Evolutionary conservation across 306 rosid species (phyloP), one percentile per base, ranked within the genome.

Genomic region (Quercus berberidifolia): DNA sequence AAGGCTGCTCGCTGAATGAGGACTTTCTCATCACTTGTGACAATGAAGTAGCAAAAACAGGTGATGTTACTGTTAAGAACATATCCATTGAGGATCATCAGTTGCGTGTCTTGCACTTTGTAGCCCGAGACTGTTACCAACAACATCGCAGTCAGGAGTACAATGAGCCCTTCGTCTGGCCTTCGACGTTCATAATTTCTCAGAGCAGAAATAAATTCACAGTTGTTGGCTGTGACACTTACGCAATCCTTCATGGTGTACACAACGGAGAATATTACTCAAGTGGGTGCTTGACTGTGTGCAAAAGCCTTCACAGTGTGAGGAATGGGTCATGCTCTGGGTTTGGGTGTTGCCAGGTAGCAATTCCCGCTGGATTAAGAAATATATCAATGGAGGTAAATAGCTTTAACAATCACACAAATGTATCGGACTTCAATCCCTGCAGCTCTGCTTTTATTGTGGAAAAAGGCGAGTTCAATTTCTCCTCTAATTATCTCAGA

Each of bases 181-280:
- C 1, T 2, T 6, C 57, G 3, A 1, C 19, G 12, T 72, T 70
- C 18, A 13, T 76, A 21, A 46, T 84, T 18, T 84, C 84, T 0
- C 71, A 56, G 35, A 65, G 26, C 0, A 55, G 72, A 49, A 84
- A 84, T 75, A 75, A 56, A 33, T 84, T 84, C 76, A 5, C 55
- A 15, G 78, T 33, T 0, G 65, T 84, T 5, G 87, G 87, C 11
- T 76, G 84, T 23, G 72, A 79, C 78, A 84, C 81, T 26, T 76
- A 21, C 0, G 87, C 76, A 14, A 62, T 55, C 5, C 72, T 84
- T 7, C 5, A 15, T 4, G 74, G 64, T 1, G 21, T 2, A 5
- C 19, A 1, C 5, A 1, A 62, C 10, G 33, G 18, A 4, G 1
- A 4, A 0, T 2, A 3, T 0, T 70, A 25, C 28, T 18, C 78